Percentiles rank a stretch among this genome's conserved stretches.
Evolutionary conservation across 176 grass and related monocot genomes (phyloP).

Genomic region (Coix lacrymajobi): DNA sequence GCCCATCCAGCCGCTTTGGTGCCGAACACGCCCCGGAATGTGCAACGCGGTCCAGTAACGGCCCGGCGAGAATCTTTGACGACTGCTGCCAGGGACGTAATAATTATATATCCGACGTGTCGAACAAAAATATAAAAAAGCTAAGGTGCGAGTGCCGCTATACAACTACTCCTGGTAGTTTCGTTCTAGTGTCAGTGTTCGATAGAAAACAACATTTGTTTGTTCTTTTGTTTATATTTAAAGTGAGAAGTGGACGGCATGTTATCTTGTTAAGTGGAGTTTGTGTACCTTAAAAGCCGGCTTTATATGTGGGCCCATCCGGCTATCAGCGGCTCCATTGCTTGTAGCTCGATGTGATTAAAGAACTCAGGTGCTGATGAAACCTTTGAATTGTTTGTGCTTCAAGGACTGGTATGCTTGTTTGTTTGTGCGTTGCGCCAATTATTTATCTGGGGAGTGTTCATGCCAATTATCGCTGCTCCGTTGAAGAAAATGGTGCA

Average conservation of each 20-base stretch:
- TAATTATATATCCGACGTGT: neutral
- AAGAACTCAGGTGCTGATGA: constrained; percentile 11
- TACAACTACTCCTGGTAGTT: neutral
- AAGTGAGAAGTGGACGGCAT: constrained; percentile 39
- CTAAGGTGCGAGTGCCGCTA: neutral
- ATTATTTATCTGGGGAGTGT: neutral
- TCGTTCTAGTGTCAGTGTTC: neutral
- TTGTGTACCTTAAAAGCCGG: constrained; percentile 28
- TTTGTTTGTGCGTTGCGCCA: neutral
- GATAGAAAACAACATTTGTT: constrained; percentile 15
- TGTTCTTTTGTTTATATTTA: neutral
- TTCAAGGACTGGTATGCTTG: neutral
- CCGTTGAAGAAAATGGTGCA: neutral
- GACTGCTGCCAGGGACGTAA: neutral
- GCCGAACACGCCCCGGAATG: constrained; percentile 61
- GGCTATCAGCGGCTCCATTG: neutral
- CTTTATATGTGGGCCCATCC: constrained; percentile 23
- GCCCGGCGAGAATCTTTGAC: neutral
- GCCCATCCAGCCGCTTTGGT: constrained; percentile 95
- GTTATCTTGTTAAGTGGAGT: constrained; percentile 20
- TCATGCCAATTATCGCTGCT: neutral
- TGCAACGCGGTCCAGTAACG: constrained; percentile 59
- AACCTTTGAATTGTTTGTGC: neutral
- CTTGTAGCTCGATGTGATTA: constrained; percentile 2
- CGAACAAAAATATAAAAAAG: neutral